Conservation (phyloP, 352 stramenopile genomes). For the Aphanomyces euteiches region DNA sequence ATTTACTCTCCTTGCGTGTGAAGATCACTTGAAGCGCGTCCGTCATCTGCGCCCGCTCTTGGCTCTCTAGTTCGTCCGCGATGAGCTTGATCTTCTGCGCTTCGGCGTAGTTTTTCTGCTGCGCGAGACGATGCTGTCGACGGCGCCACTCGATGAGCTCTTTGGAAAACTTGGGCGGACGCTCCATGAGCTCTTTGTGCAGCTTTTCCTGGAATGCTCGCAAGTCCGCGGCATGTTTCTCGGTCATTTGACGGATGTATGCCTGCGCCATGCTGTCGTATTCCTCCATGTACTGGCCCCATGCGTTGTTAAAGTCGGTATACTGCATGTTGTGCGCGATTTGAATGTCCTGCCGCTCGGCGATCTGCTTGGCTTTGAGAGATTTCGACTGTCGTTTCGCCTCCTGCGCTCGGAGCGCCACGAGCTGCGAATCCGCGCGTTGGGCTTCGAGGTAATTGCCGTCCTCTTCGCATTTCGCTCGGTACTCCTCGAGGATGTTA, state of each 20-base stretch:
- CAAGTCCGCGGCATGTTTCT: slow-evolving; percentile 85
- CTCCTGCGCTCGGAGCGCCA: slow-evolving; percentile 86
- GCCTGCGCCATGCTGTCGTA: slow-evolving; percentile 93
- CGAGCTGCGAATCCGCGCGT: slow-evolving; percentile 82
- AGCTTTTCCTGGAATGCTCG: slow-evolving; percentile 86
- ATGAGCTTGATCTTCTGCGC: slow-evolving; percentile 95
- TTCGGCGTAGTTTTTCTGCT: slow-evolving; percentile 91
- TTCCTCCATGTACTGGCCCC: slow-evolving; percentile 94
- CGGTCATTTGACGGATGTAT: slow-evolving; percentile 93
- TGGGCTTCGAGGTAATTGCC: slow-evolving; percentile 93
- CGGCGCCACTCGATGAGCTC: slow-evolving; percentile 94
- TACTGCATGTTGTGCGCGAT: slow-evolving; percentile 95
- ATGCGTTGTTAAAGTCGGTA: slow-evolving; percentile 90
- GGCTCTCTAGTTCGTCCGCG: slow-evolving; percentile 89
- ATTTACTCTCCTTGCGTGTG: slow-evolving; percentile 83
- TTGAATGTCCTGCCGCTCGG: slow-evolving; percentile 92
- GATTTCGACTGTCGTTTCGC: slow-evolving; percentile 90
- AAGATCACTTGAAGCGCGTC: slow-evolving; percentile 75
- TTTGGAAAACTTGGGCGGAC: slow-evolving; percentile 89
- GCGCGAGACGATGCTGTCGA: slow-evolving; percentile 90
- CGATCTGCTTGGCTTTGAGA: slow-evolving; percentile 85
- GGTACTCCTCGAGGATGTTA: slow-evolving; percentile 91
- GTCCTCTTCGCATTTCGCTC: slow-evolving; percentile 91
- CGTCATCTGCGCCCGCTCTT: slow-evolving; percentile 87
- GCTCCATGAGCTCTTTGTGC: slow-evolving; percentile 81